Conservation (phyloP, 208 protist genomes). For the Acanthamoeba lenticulata region DNA sequence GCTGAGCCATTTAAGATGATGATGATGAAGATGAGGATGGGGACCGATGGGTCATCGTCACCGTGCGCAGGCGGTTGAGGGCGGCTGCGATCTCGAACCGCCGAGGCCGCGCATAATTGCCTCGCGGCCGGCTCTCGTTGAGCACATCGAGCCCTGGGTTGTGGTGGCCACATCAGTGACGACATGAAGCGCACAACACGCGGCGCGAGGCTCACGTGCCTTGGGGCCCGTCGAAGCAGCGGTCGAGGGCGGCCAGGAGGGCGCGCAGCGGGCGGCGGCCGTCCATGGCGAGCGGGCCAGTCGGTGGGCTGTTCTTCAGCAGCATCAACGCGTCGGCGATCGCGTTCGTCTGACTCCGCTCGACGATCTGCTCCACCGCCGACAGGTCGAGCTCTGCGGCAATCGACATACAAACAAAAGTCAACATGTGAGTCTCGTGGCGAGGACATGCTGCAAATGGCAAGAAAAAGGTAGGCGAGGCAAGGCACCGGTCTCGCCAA, state of each 20-base stretch:
- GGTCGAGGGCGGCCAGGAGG: slow-evolving; percentile 23
- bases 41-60: neutral
- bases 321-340: slow-evolving; percentile 84
- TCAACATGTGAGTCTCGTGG: neutral
- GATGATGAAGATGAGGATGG: too few relatives aligned
- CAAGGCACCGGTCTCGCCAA: slow-evolving; percentile 67
- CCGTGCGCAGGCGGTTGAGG: slow-evolving; percentile 87
- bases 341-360: slow-evolving; percentile 91
- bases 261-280: slow-evolving; percentile 53
- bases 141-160: slow-evolving; percentile 85
- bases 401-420: neutral
- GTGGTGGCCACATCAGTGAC: neutral
- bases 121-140: slow-evolving; percentile 84
- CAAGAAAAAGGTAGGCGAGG: neutral
- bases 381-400: slow-evolving; percentile 87
- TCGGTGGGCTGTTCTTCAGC: neutral
- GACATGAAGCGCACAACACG: neutral
- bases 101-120: slow-evolving; percentile 88
- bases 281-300: slow-evolving; percentile 84
- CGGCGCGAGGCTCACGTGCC: neutral
- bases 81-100: slow-evolving; percentile 92
- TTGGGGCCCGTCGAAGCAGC: slow-evolving; percentile 17
- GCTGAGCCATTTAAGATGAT: too few relatives aligned
- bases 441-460: neutral
- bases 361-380: slow-evolving; percentile 92